Evolutionary conservation across 2,329 filamentous ascomycete species (phyloP).

Genomic region (Ampelomyces quisqualis): DNA sequence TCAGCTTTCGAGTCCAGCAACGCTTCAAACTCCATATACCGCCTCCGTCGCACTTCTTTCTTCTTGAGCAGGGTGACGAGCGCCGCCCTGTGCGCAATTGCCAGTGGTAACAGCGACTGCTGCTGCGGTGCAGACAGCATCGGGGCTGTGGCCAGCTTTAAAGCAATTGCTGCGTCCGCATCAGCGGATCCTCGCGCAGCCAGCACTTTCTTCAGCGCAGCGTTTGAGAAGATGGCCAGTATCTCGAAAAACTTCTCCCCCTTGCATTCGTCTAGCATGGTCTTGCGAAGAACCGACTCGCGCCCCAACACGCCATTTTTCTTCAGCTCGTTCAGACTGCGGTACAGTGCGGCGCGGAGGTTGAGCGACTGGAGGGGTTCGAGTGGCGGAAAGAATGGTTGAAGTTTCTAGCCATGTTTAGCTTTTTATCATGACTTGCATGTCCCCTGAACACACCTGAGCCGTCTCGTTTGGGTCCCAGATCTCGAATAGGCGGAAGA

Average conservation of each 20-base stretch:
- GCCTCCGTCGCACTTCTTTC: conserved; percentile 60
- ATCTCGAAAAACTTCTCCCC: conserved; percentile 88
- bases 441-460: conserved; percentile 55
- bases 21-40: conserved; percentile 64
- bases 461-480: conserved; percentile 78
- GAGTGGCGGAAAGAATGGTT: conserved; percentile 84
- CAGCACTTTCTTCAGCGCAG: conserved; percentile 71
- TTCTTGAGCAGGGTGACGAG: conserved; percentile 60
- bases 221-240: conserved; percentile 78
- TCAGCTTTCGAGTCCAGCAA: conserved; percentile 65
- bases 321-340: conserved; percentile 80
- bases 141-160: conserved; percentile 52
- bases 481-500: conserved; percentile 82
- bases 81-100: conserved; percentile 71
- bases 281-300: conserved; percentile 81
- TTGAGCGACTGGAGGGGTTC: conserved; percentile 91
- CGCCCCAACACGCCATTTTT: conserved; percentile 80
- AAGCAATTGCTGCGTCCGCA: conserved; percentile 44
- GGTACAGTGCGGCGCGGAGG: conserved; percentile 78
- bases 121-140: conserved; percentile 35
- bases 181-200: conserved; percentile 50
- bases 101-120: conserved; percentile 60
- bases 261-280: conserved; percentile 94
- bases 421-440: conserved; percentile 1
- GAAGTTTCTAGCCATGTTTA: conserved; percentile 67